Evolutionary conservation across 148 eudicot genomes (phyloP).

Genomic region (Amaranthus cruentus): DNA sequence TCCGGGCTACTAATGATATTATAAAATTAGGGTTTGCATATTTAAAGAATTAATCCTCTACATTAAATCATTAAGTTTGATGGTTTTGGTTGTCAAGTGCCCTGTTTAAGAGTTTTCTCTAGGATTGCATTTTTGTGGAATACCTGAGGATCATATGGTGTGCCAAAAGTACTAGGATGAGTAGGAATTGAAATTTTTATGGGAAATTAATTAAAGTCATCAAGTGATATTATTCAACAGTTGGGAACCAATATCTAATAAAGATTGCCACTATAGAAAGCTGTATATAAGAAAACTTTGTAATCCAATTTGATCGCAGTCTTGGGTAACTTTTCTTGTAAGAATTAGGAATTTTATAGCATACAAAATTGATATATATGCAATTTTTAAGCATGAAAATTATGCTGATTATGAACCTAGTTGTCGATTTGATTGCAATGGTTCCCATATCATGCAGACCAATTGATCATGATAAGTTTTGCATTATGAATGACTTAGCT

Average conservation of each 20-base stretch:
- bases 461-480: background rate
- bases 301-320: background rate
- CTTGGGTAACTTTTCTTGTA: background rate
- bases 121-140: background rate
- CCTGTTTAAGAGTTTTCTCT: background rate
- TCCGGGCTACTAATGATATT: background rate
- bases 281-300: background rate
- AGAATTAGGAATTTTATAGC: background rate
- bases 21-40: background rate
- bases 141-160: background rate
- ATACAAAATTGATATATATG: background rate
- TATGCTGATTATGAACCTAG: background rate
- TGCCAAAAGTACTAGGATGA: background rate
- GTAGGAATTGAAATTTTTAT: background rate
- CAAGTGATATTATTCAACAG: too few relatives aligned
- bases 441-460: background rate
- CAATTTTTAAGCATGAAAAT: background rate
- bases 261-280: too few relatives aligned
- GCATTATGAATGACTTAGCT: background rate
- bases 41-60: background rate
- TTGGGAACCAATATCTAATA: too few relatives aligned
- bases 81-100: conserved; percentile 1
- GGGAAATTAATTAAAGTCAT: background rate
- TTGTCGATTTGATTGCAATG: background rate
- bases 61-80: background rate